Conservation (phyloP, 2,329 filamentous ascomycete genomes). For the Nakataea oryzae region DNA sequence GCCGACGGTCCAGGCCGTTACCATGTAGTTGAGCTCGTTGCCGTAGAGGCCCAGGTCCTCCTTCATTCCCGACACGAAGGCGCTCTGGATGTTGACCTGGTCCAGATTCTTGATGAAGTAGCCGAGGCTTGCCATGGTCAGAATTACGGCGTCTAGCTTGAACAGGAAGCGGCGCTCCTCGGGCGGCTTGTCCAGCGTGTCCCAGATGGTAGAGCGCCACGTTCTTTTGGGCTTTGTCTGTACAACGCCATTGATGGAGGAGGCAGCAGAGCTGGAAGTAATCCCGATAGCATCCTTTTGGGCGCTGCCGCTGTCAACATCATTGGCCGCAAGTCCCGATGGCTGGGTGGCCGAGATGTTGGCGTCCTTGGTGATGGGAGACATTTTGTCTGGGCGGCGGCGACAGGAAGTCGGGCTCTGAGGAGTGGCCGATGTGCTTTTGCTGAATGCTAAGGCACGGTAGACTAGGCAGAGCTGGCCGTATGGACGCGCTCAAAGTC, state of each 20-base stretch:
- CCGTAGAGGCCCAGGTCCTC: constrained; percentile 27
- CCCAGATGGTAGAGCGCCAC: constrained; percentile 39
- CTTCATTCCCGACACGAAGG: constrained; percentile 36
- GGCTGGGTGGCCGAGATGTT: neutral
- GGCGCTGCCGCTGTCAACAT: neutral
- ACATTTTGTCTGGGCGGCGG: neutral
- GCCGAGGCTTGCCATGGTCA: constrained; percentile 26
- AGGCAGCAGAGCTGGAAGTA: neutral
- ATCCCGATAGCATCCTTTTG: neutral
- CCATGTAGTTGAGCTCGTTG: constrained; percentile 27
- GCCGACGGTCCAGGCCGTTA: constrained; percentile 23
- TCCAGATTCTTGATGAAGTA: constrained; percentile 35
- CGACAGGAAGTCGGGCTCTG: neutral
- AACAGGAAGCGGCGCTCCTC: constrained; percentile 20
- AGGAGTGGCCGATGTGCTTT: neutral
- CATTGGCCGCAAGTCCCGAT: neutral
- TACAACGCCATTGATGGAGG: constrained; percentile 1
- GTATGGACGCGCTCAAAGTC: neutral
- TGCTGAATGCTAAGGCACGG: neutral
- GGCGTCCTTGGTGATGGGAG: neutral
- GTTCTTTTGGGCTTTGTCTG: constrained; percentile 13
- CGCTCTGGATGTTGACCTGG: constrained; percentile 28
- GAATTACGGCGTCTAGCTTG: constrained; percentile 21
- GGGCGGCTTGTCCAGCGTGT: constrained; percentile 27
- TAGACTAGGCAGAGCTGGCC: neutral